phyloP scores from a whole-genome alignment of 208 protist species.

The Polymyxa betae region DNA sequence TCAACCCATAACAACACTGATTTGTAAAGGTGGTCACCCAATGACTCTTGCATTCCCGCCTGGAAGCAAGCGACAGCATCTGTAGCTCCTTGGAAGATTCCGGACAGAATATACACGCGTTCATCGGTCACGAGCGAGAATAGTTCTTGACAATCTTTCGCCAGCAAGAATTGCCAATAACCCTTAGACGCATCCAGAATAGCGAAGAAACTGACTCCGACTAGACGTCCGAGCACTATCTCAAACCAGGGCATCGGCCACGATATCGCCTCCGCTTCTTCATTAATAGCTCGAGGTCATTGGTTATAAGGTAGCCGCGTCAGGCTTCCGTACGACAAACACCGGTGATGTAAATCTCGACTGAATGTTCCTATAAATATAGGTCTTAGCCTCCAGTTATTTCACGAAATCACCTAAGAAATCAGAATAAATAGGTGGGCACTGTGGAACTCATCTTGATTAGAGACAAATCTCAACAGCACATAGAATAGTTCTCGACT shows the following conservation, averaged over 20 bases:
- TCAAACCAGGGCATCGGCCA: slow-evolving; percentile 31
- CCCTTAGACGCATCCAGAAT: slow-evolving; percentile 18
- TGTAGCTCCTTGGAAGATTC: background rate
- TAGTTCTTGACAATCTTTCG: slow-evolving; percentile 30
- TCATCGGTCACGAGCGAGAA: slow-evolving; percentile 36
- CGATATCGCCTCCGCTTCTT: background rate
- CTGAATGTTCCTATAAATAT: slow-evolving; percentile 11
- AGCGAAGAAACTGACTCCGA: background rate
- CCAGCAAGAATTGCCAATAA: slow-evolving; percentile 4
- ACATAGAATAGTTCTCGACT: background rate
- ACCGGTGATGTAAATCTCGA: slow-evolving; percentile 16
- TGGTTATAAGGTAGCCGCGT: background rate
- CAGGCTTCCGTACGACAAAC: slow-evolving; percentile 6
- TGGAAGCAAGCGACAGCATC: slow-evolving; percentile 39
- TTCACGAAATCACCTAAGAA: background rate
- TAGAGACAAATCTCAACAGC: background rate
- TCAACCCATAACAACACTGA: background rate
- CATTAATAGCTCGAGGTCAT: background rate
- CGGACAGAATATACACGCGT: slow-evolving; percentile 18
- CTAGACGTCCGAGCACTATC: background rate
- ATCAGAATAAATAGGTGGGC: background rate
- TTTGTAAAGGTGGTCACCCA: slow-evolving; percentile 3
- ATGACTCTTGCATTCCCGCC: background rate
- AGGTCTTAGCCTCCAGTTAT: background rate
- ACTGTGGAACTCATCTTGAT: background rate